Base-by-base conservation (phyloP, 2,329 filamentous ascomycete species). In the Trichophyton schoenleinii region DNA sequence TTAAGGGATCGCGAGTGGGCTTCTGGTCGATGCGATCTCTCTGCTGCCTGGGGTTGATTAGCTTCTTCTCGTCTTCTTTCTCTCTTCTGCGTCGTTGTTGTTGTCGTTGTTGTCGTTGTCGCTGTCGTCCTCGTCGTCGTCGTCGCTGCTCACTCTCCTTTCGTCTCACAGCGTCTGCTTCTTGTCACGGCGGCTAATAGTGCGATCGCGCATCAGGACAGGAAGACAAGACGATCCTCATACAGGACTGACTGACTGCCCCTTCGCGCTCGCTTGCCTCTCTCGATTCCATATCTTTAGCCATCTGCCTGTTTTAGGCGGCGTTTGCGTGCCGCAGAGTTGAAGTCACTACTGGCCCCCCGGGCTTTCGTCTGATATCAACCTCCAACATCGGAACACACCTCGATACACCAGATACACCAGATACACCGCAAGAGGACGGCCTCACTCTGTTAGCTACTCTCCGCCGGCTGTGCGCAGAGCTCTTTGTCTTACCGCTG, bases 1-100 rank as follows among this genome's bases (percentile, higher is more conserved):
- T 55, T 34, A 55, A 55, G 49, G 49, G 49, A 55, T 20, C 49
- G 28, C 31, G 31, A 55, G 49, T 55, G 49, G 49, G 49, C 49
- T 55, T 36, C 34, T 3, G 20, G 46, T 22, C 46, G 46, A 49
- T 49, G 46, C 22, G 20, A 15, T 49, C 41, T 42, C 41, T 44
- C 49, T 5, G 49, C n/a, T 28, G 49, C 22, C 15, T 31, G 49
- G 22, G 22, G 49, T 53, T 53, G 49, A 53, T 28, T 48, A 34
- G 22, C 49, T 53, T 55, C 13, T 22, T 25, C 25, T 15, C 46
- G 25, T 22, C 46, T 9, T 28, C 49, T 20, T 28, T 55, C 49
- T 55, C 11, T 55, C 28, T 31, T 31, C 28, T 31, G 28, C 28
- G 6, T 31, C 6, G 6, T 31, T 5, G 28, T 31, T 6, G 28